Evolutionary conservation across 2,329 filamentous ascomycete genomes (phyloP).

Genomic region (Xylaria hypoxylon): DNA sequence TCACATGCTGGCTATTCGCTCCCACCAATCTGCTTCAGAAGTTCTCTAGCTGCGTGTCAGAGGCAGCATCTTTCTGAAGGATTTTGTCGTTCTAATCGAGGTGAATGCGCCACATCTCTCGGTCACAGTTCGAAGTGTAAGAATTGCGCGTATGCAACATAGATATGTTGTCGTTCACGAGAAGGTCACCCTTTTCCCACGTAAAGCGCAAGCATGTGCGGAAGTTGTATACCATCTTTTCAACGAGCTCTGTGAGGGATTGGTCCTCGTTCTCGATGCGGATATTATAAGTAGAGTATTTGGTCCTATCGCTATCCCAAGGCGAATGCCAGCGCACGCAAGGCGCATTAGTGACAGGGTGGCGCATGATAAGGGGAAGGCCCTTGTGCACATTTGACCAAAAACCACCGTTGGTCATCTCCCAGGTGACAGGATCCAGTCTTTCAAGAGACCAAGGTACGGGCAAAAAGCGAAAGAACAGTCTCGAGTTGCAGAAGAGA

Average conservation of each 20-base stretch:
- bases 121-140: slow-evolving; percentile 16
- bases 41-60: no score
- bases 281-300: background rate
- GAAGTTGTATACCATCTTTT: slow-evolving; percentile 13
- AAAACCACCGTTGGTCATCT: slow-evolving; percentile 21
- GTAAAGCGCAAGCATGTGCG: slow-evolving; percentile 24
- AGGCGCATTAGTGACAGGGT: slow-evolving; percentile 10
- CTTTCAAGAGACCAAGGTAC: slow-evolving; percentile 9
- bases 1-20: no score
- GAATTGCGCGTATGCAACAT: slow-evolving; percentile 19
- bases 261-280: slow-evolving; percentile 1
- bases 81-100: background rate
- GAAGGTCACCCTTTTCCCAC: slow-evolving; percentile 24
- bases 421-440: slow-evolving; percentile 17
- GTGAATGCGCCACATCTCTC: slow-evolving; percentile 24
- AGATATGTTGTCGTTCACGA: slow-evolving; percentile 20
- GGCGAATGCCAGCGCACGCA: slow-evolving; percentile 10
- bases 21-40: no score
- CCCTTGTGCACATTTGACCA: slow-evolving; percentile 12
- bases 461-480: slow-evolving; percentile 18
- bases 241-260: slow-evolving; percentile 1
- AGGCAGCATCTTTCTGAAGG: no score
- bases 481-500: slow-evolving; percentile 28
- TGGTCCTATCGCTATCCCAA: no score
- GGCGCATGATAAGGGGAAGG: slow-evolving; percentile 17